Evolutionary conservation across 2,329 filamentous ascomycete genomes (phyloP), one percentile per base, ranked within the genome.

Genomic region (Aspergillus ustus): DNA sequence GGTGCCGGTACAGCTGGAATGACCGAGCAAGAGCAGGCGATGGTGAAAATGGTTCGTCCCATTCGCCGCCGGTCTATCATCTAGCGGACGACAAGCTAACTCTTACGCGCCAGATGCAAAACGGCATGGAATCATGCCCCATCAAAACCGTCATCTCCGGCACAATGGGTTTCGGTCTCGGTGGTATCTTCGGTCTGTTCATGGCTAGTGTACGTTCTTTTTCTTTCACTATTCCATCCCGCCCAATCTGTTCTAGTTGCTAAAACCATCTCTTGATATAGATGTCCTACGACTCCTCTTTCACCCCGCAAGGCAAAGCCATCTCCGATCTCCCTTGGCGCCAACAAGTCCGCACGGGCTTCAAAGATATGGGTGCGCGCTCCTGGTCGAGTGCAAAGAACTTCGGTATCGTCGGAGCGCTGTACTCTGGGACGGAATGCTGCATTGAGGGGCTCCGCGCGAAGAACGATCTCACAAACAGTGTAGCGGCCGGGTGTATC

Each of bases 221-320:
- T 37, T 45, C 34, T 22, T 55, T 25, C n/a, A 31, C 48, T 40
- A 34, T 19, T 25, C 20, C 22, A n/a, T 4, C 29, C 19, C 5
- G 13, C 19, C 15, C 34, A 15, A 15, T 40, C 8, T 40, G 15
- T 13, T 15, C 19, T 17, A 34, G 8, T 7, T 20, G 34, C 48
- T 45, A 4, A 22, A 15, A 48, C 5, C 3, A 5, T 5, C 31
- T 5, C 6, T n/a, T 13, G 5, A 17, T n/a, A 6, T 40, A 96
- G 92, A 99, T 99, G 95, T 90, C 92, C 79, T 99, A 99, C 85
- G 95, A 99, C 76, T 97, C 93, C 0, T 91, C 94, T 62, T 89
- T 93, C 79, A 90, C 83, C 43, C 77, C 82, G 69, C 79, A 84
- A 72, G 78, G 82, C n/a, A 78, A 79, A 59, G 81, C 82, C 62